Percentiles rank a stretch among this genome's conserved stretches.
Conservation (phyloP, 1,139 yeast genomes). For the Yamadazyma atlantica region DNA sequence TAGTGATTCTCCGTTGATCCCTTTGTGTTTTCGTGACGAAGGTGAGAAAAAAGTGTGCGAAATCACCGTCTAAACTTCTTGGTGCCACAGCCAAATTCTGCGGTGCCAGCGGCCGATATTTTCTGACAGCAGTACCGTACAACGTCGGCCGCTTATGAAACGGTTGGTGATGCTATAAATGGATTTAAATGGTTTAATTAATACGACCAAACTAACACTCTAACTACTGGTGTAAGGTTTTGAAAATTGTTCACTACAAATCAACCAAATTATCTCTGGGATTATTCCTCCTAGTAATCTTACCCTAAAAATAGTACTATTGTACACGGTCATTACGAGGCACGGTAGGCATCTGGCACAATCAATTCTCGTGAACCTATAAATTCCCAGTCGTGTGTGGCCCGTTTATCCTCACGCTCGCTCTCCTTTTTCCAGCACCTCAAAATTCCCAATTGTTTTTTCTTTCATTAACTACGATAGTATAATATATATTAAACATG, state of each 20-base stretch:
- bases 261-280: not conserved
- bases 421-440: constrained; percentile 2
- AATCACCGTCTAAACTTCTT: not conserved
- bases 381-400: not conserved
- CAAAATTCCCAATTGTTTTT: constrained; percentile 1
- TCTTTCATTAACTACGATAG: constrained; percentile 2
- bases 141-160: too few species aligned
- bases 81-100: too few species aligned
- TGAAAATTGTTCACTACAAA: too few species aligned
- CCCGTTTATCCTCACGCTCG: not conserved
- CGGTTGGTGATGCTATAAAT: too few species aligned
- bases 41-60: too few species aligned
- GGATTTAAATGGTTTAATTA: too few species aligned
- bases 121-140: too few species aligned
- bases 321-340: not conserved
- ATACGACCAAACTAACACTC: too few species aligned
- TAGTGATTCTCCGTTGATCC: not conserved
- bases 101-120: too few species aligned
- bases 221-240: too few species aligned
- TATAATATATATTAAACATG: constrained; percentile 23
- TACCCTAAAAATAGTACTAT: not conserved
- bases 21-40: not conserved
- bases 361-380: not conserved
- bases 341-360: not conserved
- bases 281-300: not conserved